Evolutionary conservation across 176 grass and related monocot genomes (phyloP).

Genomic region (Cenchrus purpureus): DNA sequence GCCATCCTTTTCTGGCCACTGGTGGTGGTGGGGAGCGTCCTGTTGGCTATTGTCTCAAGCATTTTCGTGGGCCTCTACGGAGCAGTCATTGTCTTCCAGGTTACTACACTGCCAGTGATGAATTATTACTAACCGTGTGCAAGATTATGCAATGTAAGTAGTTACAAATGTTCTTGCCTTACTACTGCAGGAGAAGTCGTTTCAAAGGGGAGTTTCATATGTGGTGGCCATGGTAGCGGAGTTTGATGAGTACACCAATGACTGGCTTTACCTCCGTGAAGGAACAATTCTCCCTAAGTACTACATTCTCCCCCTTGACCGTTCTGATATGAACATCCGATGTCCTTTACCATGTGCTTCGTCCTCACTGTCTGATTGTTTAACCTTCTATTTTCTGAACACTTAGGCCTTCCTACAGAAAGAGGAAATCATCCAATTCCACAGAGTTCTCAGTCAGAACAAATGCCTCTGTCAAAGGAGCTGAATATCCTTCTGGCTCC

Average conservation of each 20-base stretch:
- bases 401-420: slow-evolving; percentile 77
- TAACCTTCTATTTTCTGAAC: background rate
- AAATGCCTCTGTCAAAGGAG: slow-evolving; percentile 57
- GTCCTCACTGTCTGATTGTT: background rate
- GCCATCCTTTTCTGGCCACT: slow-evolving; percentile 93
- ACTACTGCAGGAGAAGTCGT: slow-evolving; percentile 69
- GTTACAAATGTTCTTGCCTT: background rate
- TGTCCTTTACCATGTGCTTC: background rate
- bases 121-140: background rate
- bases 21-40: slow-evolving; percentile 78
- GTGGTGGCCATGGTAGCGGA: slow-evolving; percentile 86
- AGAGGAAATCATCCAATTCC: slow-evolving; percentile 64
- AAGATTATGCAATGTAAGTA: background rate
- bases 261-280: slow-evolving; percentile 94
- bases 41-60: slow-evolving; percentile 80
- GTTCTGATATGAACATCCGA: background rate
- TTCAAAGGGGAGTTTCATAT: slow-evolving; percentile 72
- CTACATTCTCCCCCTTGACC: slow-evolving; percentile 3
- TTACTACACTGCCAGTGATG: slow-evolving; percentile 22
- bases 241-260: slow-evolving; percentile 98
- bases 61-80: slow-evolving; percentile 95
- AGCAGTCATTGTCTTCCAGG: slow-evolving; percentile 88
- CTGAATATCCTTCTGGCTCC: slow-evolving; percentile 45
- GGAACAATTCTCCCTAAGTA: slow-evolving; percentile 91
- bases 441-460: slow-evolving; percentile 66